Evolutionary conservation across 176 grass and related monocot genomes (phyloP).

Genomic region (Stipa capillata): DNA sequence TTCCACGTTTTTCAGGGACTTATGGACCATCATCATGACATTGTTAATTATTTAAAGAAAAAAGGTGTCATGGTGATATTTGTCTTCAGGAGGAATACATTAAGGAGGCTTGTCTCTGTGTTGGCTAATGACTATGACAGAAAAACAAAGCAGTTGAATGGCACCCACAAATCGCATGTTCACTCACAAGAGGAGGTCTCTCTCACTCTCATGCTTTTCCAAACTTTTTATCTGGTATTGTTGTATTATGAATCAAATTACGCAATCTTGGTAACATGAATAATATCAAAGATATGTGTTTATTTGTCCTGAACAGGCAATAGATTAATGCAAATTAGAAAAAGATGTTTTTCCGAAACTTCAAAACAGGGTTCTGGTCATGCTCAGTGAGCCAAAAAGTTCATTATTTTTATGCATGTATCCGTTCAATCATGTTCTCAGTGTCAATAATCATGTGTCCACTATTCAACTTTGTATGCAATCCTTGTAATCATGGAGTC

Average conservation of each 20-base stretch:
- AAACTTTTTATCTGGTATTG: background rate
- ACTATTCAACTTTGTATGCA: background rate
- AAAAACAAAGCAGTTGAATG: constrained; percentile 79
- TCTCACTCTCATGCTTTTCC: background rate
- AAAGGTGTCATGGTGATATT: constrained; percentile 85
- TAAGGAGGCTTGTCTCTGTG: constrained; percentile 69
- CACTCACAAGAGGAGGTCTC: constrained; percentile 81
- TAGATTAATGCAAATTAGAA: background rate
- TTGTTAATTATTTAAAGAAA: constrained; percentile 53
- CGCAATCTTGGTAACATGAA: background rate
- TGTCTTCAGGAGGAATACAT: constrained; percentile 77
- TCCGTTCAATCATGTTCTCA: background rate
- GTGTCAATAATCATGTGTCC: background rate
- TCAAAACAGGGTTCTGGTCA: background rate
- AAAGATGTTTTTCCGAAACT: background rate
- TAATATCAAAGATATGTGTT: background rate
- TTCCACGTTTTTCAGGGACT: constrained; percentile 51
- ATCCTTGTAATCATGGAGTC: background rate
- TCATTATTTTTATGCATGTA: background rate
- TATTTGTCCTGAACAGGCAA: background rate
- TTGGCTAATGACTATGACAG: constrained; percentile 79
- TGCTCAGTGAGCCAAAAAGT: background rate
- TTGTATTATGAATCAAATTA: background rate
- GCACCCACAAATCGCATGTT: constrained; percentile 85
- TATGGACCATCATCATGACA: constrained; percentile 42